Percentiles rank a stretch among this genome's conserved stretches.
Conservation (phyloP, 2,329 filamentous ascomycete species). For the Alternaria dauci region DNA sequence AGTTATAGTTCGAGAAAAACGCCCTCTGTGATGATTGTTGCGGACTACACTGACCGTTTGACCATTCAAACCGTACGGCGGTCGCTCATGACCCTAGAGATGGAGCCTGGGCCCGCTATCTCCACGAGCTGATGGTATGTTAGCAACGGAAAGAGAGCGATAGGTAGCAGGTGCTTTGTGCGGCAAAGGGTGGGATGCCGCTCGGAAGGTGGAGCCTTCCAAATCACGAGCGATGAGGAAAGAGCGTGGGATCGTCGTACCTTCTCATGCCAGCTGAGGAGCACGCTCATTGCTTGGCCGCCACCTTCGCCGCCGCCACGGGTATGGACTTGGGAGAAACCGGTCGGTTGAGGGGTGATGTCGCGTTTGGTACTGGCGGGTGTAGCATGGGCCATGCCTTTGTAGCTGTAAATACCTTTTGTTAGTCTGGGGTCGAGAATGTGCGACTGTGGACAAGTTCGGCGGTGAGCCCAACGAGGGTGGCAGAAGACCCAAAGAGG, state of each 20-base stretch:
- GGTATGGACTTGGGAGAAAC: conserved; percentile 81
- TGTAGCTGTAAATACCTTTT: conserved; percentile 68
- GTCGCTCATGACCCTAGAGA: conserved; percentile 95
- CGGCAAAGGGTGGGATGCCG: not conserved
- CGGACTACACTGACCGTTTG: not conserved
- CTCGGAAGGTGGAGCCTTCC: not conserved
- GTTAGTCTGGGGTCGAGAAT: conserved; percentile 24
- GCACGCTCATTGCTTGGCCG: conserved; percentile 91
- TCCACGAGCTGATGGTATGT: conserved; percentile 72
- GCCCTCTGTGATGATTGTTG: conserved; percentile 1
- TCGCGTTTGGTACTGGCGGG: conserved; percentile 47
- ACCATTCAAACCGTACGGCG: conserved; percentile 78
- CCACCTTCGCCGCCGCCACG: conserved; percentile 72
- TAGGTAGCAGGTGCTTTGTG: not conserved
- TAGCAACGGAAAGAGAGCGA: conserved; percentile 18
- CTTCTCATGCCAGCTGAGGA: conserved; percentile 99
- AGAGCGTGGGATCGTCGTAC: conserved; percentile 42
- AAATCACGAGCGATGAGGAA: conserved; percentile 5
- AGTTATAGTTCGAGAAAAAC: not conserved
- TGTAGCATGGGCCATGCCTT: conserved; percentile 74
- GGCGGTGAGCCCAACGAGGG: not conserved
- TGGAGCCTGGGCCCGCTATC: conserved; percentile 85
- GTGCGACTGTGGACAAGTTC: not conserved
- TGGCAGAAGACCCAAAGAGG: not conserved
- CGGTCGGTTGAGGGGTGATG: conserved; percentile 78